phyloP scores from a whole-genome alignment of 805 yeast species.

The Maudiozyma saulgeensis region DNA sequence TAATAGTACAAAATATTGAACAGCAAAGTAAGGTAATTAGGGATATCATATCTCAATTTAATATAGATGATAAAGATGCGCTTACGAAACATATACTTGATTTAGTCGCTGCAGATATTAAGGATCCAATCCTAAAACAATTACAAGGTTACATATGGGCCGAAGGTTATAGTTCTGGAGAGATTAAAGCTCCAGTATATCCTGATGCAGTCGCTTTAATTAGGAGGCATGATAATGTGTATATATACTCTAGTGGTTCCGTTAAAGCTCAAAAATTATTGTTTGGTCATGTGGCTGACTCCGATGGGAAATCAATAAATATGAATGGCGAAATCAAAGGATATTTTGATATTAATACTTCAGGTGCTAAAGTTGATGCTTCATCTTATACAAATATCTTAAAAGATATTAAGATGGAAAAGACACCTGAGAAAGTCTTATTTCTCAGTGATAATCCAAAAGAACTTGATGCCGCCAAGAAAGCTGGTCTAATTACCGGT shows the following conservation, averaged over 20 bases:
- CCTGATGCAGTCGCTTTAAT: constrained; percentile 59
- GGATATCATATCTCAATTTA: constrained; percentile 21
- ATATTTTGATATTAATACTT: constrained; percentile 77
- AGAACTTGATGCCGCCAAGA: constrained; percentile 69
- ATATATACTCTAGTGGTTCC: constrained; percentile 84
- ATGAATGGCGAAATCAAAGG: constrained; percentile 47
- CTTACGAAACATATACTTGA: constrained; percentile 41
- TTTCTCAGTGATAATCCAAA: constrained; percentile 74
- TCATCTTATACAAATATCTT: constrained; percentile 52
- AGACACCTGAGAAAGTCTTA: constrained; percentile 31
- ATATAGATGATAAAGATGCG: constrained; percentile 21
- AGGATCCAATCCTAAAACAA: constrained; percentile 66
- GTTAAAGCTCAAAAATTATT: constrained; percentile 77
- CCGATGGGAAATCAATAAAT: constrained; percentile 34
- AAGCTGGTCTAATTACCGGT: constrained; percentile 49
- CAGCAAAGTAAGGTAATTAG: constrained; percentile 9
- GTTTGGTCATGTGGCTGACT: constrained; percentile 50
- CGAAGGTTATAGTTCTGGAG: constrained; percentile 68
- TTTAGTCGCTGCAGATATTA: constrained; percentile 58
- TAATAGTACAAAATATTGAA: constrained; percentile 22
- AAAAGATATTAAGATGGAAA: constrained; percentile 28
- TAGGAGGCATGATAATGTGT: constrained; percentile 39
- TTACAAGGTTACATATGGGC: constrained; percentile 83
- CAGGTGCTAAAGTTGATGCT: constrained; percentile 59
- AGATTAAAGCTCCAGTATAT: constrained; percentile 67